Evolutionary conservation across 441 rosid species (phyloP).

Genomic region (Pelargonium australe): DNA sequence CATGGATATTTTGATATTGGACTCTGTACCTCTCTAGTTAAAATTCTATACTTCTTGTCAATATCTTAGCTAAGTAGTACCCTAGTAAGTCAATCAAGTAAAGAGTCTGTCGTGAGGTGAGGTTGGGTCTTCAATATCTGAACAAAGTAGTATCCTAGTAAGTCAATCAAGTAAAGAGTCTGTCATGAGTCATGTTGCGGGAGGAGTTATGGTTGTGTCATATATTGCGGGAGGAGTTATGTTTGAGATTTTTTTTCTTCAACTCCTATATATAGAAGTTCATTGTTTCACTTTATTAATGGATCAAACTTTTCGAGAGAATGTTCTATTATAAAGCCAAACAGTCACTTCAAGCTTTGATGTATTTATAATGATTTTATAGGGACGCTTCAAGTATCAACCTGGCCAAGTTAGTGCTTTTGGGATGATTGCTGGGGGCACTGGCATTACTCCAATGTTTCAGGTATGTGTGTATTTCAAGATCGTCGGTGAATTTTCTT

Average conservation of each 20-base stretch:
- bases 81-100: background rate
- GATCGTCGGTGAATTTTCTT: background rate
- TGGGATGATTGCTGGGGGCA: constrained; percentile 38
- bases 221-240: background rate
- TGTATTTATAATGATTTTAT: background rate
- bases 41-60: background rate
- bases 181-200: background rate
- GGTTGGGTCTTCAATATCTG: background rate
- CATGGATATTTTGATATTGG: background rate
- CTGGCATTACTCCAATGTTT: constrained; percentile 39
- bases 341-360: background rate
- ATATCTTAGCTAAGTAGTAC: background rate
- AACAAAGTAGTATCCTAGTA: background rate
- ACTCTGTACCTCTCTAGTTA: background rate
- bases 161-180: background rate
- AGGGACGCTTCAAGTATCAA: constrained; percentile 38
- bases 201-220: background rate
- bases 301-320: background rate
- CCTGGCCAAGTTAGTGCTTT: constrained; percentile 33
- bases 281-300: background rate
- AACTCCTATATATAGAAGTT: background rate
- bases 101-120: background rate
- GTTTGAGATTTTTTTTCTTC: background rate
- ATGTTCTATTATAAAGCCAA: background rate
- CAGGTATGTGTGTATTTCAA: constrained; percentile 21